A percentile compares a stretch with the other conserved stretches of the same genome.
Evolutionary conservation across 2,329 filamentous ascomycete species (phyloP).

Genomic region (Monosporascus cannonballus): DNA sequence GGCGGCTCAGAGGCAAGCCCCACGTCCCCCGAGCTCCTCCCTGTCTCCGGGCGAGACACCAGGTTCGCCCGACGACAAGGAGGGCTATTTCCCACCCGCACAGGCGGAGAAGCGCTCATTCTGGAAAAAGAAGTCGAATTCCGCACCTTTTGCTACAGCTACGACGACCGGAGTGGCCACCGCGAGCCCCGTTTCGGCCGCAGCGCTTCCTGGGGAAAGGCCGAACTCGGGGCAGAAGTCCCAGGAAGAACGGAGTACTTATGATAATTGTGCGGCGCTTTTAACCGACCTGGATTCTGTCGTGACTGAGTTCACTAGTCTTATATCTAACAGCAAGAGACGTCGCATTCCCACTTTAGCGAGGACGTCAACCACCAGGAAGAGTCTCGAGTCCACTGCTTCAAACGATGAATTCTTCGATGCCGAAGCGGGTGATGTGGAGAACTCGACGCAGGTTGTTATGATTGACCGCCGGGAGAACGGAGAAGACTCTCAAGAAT

Average conservation of each 20-base stretch:
- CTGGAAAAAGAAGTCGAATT: slow-evolving; percentile 84
- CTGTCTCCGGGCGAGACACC: slow-evolving; percentile 34
- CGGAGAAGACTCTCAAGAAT: slow-evolving; percentile 57
- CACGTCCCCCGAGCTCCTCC: slow-evolving; percentile 29
- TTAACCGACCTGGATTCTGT: slow-evolving; percentile 79
- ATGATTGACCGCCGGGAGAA: slow-evolving; percentile 65
- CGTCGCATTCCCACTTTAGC: slow-evolving; percentile 54
- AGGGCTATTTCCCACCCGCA: slow-evolving; percentile 46
- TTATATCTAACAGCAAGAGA: slow-evolving; percentile 75
- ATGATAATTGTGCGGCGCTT: slow-evolving; percentile 79
- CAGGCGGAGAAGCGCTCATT: slow-evolving; percentile 65
- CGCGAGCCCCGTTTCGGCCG: slow-evolving; percentile 32
- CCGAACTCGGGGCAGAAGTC: slow-evolving; percentile 28
- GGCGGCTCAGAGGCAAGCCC: slow-evolving; percentile 52
- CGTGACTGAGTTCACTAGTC: slow-evolving; percentile 70
- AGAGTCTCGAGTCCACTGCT: slow-evolving; percentile 73
- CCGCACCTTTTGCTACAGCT: slow-evolving; percentile 35
- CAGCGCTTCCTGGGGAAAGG: slow-evolving; percentile 16
- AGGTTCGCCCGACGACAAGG: slow-evolving; percentile 40
- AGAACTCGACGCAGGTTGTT: slow-evolving; percentile 58
- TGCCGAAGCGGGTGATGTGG: slow-evolving; percentile 62
- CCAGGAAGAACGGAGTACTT: slow-evolving; percentile 59
- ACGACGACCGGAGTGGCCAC: slow-evolving; percentile 35
- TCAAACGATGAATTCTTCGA: slow-evolving; percentile 92
- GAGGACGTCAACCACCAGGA: slow-evolving; percentile 41